Evolutionary conservation across 345 rosid genomes (phyloP), one percentile per base, ranked within the genome.

Genomic region (Zanthoxylum bungeanum): DNA sequence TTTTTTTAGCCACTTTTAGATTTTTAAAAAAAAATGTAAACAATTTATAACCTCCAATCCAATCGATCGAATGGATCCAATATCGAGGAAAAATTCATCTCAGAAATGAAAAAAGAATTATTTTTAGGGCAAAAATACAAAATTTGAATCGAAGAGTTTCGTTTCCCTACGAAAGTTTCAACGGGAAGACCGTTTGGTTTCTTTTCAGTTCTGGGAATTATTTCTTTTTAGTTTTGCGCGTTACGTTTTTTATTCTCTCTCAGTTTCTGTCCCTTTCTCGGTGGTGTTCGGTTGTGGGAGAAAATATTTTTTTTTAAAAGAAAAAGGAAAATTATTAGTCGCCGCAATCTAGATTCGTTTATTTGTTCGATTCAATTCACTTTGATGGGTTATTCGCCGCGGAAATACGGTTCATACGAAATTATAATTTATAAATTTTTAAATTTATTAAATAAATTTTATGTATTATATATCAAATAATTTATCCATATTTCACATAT

Each of bases 101-200:
- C 0, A 1, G 33, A 19, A 28, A 27, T 4, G 2, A 9, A 40
- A 24, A 64, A 58, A 50, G 4, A 17, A 53, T 4, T 0, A 25
- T 5, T 47, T 3, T 33, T 31, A 14, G 60, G 65, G 65, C 28
- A 21, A 42, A 64, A n/a, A 19, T 33, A 36, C 9, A 44, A 44
- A 12, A 12, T 0, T 66, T n/a, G 51, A 46, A 67, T 21, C 34
- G 40, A 24, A 52, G 21, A 51, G 37, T 22, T 21, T 7, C 7
- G 11, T 46, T 11, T 47, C 22, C 1, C 11, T 21, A 12, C 6
- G 12, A 25, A 58, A 44, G n/a, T 44, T 76, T 78, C 83, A 82
- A 82, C 70, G 83, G 75, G 50, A 73, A 34, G 85, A 79, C 82
- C 74, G 85, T 77, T 82, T 80, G 81, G 84, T 80, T 75, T 39